phyloP scores from a whole-genome alignment of 768 basidiomycete species.

The Agaricus subrufescens region DNA sequence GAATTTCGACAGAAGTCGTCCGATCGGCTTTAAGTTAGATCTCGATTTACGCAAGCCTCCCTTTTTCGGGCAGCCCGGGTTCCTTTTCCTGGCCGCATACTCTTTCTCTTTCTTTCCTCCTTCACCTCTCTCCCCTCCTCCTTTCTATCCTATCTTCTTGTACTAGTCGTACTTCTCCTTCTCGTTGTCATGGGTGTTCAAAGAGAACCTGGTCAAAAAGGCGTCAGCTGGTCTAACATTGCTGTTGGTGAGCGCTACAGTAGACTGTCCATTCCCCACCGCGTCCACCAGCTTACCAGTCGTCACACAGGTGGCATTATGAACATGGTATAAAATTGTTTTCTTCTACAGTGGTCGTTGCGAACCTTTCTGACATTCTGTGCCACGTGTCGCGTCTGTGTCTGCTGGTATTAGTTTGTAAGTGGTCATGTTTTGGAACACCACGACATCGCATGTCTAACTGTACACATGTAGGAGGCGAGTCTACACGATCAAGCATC shows the following conservation, averaged over 20 bases:
- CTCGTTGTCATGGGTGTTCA: constrained; percentile 64
- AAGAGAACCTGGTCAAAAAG: constrained; percentile 87
- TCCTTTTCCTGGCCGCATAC: constrained; percentile 5
- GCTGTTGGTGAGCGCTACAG: constrained; percentile 68
- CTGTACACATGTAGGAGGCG: constrained; percentile 55
- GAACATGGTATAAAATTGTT: constrained; percentile 77
- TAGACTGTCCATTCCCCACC: constrained; percentile 7
- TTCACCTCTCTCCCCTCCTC: constrained; percentile 18
- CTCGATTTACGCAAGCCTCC: constrained; percentile 15
- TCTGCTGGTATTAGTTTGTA: constrained; percentile 40
- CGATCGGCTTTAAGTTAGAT: constrained; percentile 17
- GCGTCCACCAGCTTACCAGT: constrained; percentile 15
- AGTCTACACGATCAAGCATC: constrained; percentile 26
- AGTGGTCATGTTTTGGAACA: constrained; percentile 21
- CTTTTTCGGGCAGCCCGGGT: constrained; percentile 14
- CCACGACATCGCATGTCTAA: constrained; percentile 17
- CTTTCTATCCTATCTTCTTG: constrained; percentile 13
- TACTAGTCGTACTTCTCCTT: constrained; percentile 12
- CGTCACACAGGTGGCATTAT: constrained; percentile 76
- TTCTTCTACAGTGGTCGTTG: neutral
- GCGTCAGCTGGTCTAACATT: constrained; percentile 92
- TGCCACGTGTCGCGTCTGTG: constrained; percentile 4
- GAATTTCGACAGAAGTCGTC: constrained; percentile 30
- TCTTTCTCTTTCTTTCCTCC: constrained; percentile 6
- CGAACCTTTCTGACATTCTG: constrained; percentile 11